A percentile compares a stretch with the other conserved stretches of the same genome.
Conservation (phyloP, 179 eudicot species). For the Heliamphora ciliata region DNA sequence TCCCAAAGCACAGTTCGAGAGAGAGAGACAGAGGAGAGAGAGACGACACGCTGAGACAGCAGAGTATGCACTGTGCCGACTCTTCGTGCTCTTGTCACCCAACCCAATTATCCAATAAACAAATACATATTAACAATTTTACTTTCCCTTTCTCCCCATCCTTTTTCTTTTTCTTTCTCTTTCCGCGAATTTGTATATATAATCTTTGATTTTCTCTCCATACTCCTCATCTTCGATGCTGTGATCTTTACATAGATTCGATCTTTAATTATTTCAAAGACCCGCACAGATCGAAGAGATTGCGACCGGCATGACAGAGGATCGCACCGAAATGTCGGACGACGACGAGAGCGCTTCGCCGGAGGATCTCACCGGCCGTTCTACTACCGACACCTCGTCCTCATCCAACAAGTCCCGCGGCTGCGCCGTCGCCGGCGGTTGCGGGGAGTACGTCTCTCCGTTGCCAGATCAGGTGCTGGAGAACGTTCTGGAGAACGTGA, state of each 20-base stretch:
- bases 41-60: background rate
- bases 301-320: conserved; percentile 1
- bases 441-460: conserved; percentile 30
- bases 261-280: background rate
- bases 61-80: conserved; percentile 16
- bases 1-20: conserved; percentile 13
- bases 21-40: background rate
- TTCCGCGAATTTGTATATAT: background rate
- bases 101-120: background rate
- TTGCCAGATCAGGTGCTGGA: conserved; percentile 62
- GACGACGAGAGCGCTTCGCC: conserved; percentile 12
- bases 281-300: conserved; percentile 14
- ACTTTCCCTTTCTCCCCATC: too few relatives aligned
- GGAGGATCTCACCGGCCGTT: conserved; percentile 5
- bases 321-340: conserved; percentile 16
- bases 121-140: too few relatives aligned
- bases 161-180: background rate
- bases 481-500: conserved; percentile 67
- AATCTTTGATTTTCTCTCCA: too few relatives aligned
- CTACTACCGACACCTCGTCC: background rate
- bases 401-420: conserved; percentile 5
- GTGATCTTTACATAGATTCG: conserved; percentile 18
- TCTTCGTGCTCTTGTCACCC: background rate
- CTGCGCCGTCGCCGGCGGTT: conserved; percentile 11
- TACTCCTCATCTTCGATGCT: background rate